Evolutionary conservation across 75 land plant genomes (phyloP), one percentile per base, ranked within the genome.

Genomic region (Sequoiadendron giganteum): DNA sequence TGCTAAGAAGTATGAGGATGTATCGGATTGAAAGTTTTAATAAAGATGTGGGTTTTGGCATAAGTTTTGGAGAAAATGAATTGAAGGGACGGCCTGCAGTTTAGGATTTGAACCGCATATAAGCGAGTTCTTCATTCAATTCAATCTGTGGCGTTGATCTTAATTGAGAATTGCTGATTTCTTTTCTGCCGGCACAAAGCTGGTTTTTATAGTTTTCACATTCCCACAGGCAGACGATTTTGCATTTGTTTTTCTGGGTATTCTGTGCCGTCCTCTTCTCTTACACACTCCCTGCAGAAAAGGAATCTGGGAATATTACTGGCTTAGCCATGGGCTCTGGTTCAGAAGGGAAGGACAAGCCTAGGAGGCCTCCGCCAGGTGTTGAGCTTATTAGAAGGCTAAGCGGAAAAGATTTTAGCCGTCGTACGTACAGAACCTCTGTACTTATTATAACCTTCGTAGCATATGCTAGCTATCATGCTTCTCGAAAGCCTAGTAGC

Each of bases 391-490:
- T 82, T 28, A 43, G 84, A 28, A 47, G 15, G 48, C 49, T 82
- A 47, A 82, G 84, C 2, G 54, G 84, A 18, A 82, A n/a, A 10
- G 84, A 82, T 82, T 28, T 47, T 43, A 85, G 38, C n/a, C 43
- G 90, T 47, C n/a, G 36, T 11, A 86, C 92, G 1, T 95, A 95
- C 83, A 87, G 94, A 68, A 79, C 88, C 5, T 86, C 93, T 14
- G 91, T 95, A 65, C 88, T 96, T 80, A 25, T 93, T 32, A 86
- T 96, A 55, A 96, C 97, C 5, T 96, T 96, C 90, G 88, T 96
- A 65, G 95, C 95, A 25, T 96, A 96, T 87, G 91, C 95, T 5
- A 80, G 91, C 87, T 96, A 93, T 83, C 97, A 96, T 83, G 95
- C 94, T 47, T 90, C 96, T 15, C 85, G 97, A 13, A 96, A 96